phyloP scores from a whole-genome alignment of 805 yeast species.

The Candida bentonensis region DNA sequence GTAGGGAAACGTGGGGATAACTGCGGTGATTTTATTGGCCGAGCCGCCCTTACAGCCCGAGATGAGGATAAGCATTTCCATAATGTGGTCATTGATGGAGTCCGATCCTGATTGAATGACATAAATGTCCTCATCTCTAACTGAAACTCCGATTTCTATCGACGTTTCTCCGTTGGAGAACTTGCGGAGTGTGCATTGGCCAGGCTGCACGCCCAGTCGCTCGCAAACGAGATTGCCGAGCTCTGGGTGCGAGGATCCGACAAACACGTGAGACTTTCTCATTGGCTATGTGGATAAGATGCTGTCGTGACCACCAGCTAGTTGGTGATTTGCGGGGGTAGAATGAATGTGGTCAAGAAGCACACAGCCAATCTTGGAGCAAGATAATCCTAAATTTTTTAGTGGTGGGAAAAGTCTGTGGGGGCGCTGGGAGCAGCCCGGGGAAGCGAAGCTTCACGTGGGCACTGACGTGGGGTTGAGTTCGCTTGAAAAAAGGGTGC shows the following conservation, averaged over 20 bases:
- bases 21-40: conserved; percentile 95
- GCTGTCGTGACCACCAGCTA: too few species aligned
- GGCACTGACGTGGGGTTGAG: too few species aligned
- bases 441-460: too few species aligned
- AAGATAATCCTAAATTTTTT: too few species aligned
- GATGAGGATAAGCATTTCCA: conserved; percentile 87
- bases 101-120: conserved; percentile 85
- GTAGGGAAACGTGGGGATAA: conserved; percentile 94
- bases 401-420: too few species aligned
- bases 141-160: conserved; percentile 87
- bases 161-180: conserved; percentile 97
- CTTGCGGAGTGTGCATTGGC: conserved; percentile 80
- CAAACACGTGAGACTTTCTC: conserved; percentile 96
- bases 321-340: too few species aligned
- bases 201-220: conserved; percentile 81
- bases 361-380: too few species aligned
- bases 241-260: conserved; percentile 94
- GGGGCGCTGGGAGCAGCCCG: too few species aligned
- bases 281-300: too few species aligned
- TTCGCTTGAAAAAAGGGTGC: too few species aligned
- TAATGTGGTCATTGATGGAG: conserved; percentile 79
- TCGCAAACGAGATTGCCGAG: conserved; percentile 84
- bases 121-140: conserved; percentile 93
- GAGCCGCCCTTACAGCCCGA: conserved; percentile 97
- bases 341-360: too few species aligned